Evolutionary conservation across 257 asterid genomes (phyloP).

Genomic region (Penstemon barbatus): DNA sequence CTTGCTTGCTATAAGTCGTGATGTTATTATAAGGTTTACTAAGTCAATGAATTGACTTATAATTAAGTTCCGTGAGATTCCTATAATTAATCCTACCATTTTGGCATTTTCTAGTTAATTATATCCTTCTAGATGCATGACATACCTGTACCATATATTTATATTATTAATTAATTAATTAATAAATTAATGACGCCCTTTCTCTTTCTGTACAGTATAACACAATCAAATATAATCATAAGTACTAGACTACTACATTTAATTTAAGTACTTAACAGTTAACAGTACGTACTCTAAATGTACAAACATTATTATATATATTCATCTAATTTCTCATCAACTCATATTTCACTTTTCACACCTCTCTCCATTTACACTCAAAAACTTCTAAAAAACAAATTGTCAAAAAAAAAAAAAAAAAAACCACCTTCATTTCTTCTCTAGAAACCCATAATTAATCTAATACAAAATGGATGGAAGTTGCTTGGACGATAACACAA

Average conservation of each 20-base stretch:
- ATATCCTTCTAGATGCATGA: too few relatives aligned
- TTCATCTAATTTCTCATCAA: constrained; percentile 7
- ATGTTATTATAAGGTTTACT: too few relatives aligned
- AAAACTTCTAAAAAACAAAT: not conserved
- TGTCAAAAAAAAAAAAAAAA: constrained; percentile 5
- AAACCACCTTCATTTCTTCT: not conserved
- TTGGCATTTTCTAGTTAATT: too few relatives aligned
- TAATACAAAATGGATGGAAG: constrained; percentile 45
- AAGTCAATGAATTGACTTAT: too few relatives aligned
- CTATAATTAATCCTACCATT: too few relatives aligned
- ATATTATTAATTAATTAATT: too few relatives aligned
- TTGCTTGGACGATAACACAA: constrained; percentile 54
- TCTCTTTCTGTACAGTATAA: not conserved
- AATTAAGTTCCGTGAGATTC: too few relatives aligned
- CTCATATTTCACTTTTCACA: constrained; percentile 9
- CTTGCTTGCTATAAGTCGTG: too few relatives aligned
- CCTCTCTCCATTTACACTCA: not conserved
- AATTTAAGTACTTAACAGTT: not conserved
- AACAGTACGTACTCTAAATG: not conserved
- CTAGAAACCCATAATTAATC: too few relatives aligned
- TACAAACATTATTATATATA: constrained; percentile 24
- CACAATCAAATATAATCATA: not conserved
- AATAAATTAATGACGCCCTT: not conserved
- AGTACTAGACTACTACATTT: constrained; percentile 19
- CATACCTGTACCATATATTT: too few relatives aligned